Percentiles rank a stretch among this genome's conserved stretches.
These are phyloP conservation scores for Aphanoascus verrucosus DNA, from an alignment of 2,329 filamentous ascomycete species.

Conservation along the genomic window DNA sequence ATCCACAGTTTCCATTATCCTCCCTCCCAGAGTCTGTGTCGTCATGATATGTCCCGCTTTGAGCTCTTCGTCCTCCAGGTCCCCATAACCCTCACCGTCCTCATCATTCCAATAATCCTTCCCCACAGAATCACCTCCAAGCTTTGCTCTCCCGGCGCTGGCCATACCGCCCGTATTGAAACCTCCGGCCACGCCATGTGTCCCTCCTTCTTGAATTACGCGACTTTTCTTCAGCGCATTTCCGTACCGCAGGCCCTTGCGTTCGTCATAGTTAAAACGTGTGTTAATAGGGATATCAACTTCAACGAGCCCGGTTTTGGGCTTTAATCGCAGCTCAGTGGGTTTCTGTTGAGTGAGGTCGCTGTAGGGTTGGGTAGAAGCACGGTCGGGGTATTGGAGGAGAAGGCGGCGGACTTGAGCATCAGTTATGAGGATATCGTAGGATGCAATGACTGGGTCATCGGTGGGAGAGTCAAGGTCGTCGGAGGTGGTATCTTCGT, in stretches of 20 bases:
- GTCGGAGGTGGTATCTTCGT: slow-evolving; percentile 4
- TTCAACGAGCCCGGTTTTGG: slow-evolving; percentile 71
- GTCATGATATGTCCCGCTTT: slow-evolving; percentile 49
- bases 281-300: slow-evolving; percentile 78
- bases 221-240: slow-evolving; percentile 54
- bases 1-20: slow-evolving; percentile 57
- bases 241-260: slow-evolving; percentile 74
- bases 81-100: slow-evolving; percentile 15
- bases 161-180: slow-evolving; percentile 44
- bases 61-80: slow-evolving; percentile 17
- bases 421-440: slow-evolving; percentile 79
- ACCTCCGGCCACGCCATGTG: slow-evolving; percentile 60
- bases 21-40: slow-evolving; percentile 75
- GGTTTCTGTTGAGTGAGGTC: slow-evolving; percentile 48
- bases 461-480: slow-evolving; percentile 21
- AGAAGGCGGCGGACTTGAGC: slow-evolving; percentile 61
- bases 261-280: slow-evolving; percentile 64
- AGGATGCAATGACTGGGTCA: slow-evolving; percentile 62
- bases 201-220: slow-evolving; percentile 49
- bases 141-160: slow-evolving; percentile 13
- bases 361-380: slow-evolving; percentile 52
- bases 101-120: slow-evolving; percentile 21
- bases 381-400: slow-evolving; percentile 70
- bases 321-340: slow-evolving; percentile 69
- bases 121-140: slow-evolving; percentile 18